A percentile compares a stretch with the other conserved stretches of the same genome.
Evolutionary conservation across 768 basidiomycete genomes (phyloP).

Genomic region (Lanmaoa pseudosensibilis): DNA sequence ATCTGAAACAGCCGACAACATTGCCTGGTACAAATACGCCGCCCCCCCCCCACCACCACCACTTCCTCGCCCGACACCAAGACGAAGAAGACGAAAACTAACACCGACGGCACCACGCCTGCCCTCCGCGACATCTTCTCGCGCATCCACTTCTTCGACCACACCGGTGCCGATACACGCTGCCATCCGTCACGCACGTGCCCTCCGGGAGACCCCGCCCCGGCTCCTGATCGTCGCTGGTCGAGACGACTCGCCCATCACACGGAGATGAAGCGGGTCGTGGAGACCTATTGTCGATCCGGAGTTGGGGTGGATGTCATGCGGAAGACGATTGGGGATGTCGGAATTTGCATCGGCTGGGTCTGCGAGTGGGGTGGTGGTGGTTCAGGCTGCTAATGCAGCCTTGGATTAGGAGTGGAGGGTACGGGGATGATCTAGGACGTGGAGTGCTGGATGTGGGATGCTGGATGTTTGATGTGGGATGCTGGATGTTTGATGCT

Average conservation of each 20-base stretch:
- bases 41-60: constrained; percentile 3
- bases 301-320: constrained; percentile 35
- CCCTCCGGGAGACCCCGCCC: constrained; percentile 27
- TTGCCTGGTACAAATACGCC: constrained; percentile 69
- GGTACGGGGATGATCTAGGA: background rate
- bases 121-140: constrained; percentile 39
- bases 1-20: constrained; percentile 82
- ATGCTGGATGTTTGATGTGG: background rate
- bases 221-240: constrained; percentile 62
- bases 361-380: constrained; percentile 55
- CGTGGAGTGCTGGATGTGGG: background rate
- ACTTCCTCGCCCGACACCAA: constrained; percentile 25
- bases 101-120: background rate
- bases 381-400: constrained; percentile 59
- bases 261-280: constrained; percentile 64
- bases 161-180: constrained; percentile 64
- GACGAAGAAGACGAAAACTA: background rate
- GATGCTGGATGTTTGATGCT: too few species aligned
- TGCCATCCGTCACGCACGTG: constrained; percentile 44
- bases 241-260: constrained; percentile 72
- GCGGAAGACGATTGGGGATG: constrained; percentile 83
- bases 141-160: constrained; percentile 62
- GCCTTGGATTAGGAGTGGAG: background rate
- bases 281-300: constrained; percentile 40
- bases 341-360: constrained; percentile 65